Evolutionary conservation across 768 basidiomycete species (phyloP), one percentile per base, ranked within the genome.

Genomic region (Pleurotus tuoliensis): DNA sequence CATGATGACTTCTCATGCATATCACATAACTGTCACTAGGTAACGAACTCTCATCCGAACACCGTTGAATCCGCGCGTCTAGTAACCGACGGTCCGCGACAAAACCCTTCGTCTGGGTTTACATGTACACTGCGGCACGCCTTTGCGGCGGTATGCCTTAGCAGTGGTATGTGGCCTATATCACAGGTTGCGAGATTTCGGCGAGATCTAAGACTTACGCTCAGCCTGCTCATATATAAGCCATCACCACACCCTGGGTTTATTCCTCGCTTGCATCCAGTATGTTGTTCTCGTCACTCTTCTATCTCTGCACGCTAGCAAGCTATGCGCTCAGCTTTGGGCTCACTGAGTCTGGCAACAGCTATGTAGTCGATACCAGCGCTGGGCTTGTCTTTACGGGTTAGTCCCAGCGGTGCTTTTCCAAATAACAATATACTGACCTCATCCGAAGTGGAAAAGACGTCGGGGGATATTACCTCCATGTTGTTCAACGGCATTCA

Each of bases 401-500:
- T 69, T 20, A 18, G 62, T 56, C n/a, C 9, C 18, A 15, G 39
- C n/a, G 24, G 30, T 16, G 6, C 27, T 40, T 15, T 9, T 38
- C 40, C 1, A n/a, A 15, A 34, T 13, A 22, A 5, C 56, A 2
- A 22, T 25, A 38, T 30, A 2, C 41, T 34, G 30, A 6, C 22
- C 30, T 1, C 3, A 39, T n/a, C 9, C n/a, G 38, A 25, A 71
- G 71, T 74, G 16, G 61, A 69, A 20, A 63, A 60, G 16, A 69
- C 64, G 20, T 67, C 47, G 48, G 73, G 73, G 38, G 71, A 74
- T 48, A 67, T 74, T 48, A 71, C 68, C 1, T 74, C 73, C 11
- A 68, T 73, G 67, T 55, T 61, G 13, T 71, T 68, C 64, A 73
- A 73, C 56, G 69, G 71, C 20, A 70, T 69, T 22, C 63, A 73